These are phyloP conservation scores for Entomophthora muscae DNA, from an alignment of 371 early-diverging fungal species.

Conservation along the genomic window DNA sequence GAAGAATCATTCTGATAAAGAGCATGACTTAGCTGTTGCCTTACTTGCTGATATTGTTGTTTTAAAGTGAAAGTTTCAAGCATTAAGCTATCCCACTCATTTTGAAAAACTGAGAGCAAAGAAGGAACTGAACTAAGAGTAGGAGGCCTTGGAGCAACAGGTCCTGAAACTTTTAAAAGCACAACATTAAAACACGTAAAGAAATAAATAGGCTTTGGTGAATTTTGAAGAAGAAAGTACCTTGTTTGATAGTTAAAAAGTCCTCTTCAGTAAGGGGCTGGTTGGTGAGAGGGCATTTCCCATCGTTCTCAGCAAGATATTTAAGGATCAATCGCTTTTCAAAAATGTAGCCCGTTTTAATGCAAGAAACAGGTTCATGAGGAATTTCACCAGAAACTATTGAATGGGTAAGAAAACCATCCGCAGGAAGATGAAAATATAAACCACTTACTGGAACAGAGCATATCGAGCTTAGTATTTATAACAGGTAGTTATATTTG, in stretches of 20 bases:
- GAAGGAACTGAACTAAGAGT: conserved; percentile 81
- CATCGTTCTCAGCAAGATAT: conserved; percentile 56
- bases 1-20: conserved; percentile 92
- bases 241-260: conserved; percentile 47
- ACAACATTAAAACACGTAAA: background rate
- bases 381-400: conserved; percentile 89
- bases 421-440: background rate
- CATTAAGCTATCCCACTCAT: conserved; percentile 89
- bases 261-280: conserved; percentile 59
- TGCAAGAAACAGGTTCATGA: conserved; percentile 68
- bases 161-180: conserved; percentile 28
- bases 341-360: conserved; percentile 65
- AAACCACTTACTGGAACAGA: conserved; percentile 8
- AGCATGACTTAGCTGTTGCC: conserved; percentile 80
- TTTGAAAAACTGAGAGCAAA: conserved; percentile 71
- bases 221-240: conserved; percentile 19
- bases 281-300: conserved; percentile 66
- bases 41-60: conserved; percentile 75
- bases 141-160: conserved; percentile 75
- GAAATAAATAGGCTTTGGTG: too few relatives aligned
- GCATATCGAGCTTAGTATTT: too few relatives aligned
- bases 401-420: background rate
- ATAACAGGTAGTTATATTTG: too few relatives aligned
- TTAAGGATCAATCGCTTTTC: conserved; percentile 75
- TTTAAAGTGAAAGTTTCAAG: conserved; percentile 80